Percentiles rank a stretch among this genome's conserved stretches.
Evolutionary conservation across 331 rosid species (phyloP).

Genomic region (Quercus lobata): DNA sequence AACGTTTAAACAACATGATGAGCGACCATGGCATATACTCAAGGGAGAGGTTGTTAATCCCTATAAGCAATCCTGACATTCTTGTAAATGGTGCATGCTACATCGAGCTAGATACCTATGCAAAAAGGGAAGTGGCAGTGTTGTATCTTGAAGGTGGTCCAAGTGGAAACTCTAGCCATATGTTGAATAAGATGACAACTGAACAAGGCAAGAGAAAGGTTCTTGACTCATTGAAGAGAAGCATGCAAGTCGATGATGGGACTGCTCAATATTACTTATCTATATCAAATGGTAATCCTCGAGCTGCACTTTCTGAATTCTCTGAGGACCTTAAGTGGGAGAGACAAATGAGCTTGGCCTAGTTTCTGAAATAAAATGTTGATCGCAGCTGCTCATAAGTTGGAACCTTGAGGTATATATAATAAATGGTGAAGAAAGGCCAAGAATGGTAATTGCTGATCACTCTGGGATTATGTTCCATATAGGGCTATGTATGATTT

Average conservation of each 20-base stretch:
- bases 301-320: conserved; percentile 78
- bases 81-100: conserved; percentile 63
- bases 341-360: conserved; percentile 47
- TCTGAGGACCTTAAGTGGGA: conserved; percentile 82
- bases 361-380: conserved; percentile 11
- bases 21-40: conserved; percentile 96
- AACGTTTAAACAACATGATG: conserved; percentile 93
- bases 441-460: background rate
- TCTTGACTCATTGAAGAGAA: conserved; percentile 66
- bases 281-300: conserved; percentile 79
- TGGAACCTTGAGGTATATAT: background rate
- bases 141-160: conserved; percentile 72
- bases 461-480: no score
- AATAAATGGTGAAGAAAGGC: background rate
- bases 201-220: conserved; percentile 62
- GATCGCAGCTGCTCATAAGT: background rate
- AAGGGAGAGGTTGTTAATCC: conserved; percentile 86
- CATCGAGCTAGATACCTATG: conserved; percentile 67
- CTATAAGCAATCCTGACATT: conserved; percentile 57
- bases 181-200: conserved; percentile 31
- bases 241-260: conserved; percentile 90
- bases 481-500: no score
- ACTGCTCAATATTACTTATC: conserved; percentile 84
- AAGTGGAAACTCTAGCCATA: conserved; percentile 16
- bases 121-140: conserved; percentile 91